phyloP scores from a whole-genome alignment of 75 land plant species.

The Selaginella tamariscina region DNA sequence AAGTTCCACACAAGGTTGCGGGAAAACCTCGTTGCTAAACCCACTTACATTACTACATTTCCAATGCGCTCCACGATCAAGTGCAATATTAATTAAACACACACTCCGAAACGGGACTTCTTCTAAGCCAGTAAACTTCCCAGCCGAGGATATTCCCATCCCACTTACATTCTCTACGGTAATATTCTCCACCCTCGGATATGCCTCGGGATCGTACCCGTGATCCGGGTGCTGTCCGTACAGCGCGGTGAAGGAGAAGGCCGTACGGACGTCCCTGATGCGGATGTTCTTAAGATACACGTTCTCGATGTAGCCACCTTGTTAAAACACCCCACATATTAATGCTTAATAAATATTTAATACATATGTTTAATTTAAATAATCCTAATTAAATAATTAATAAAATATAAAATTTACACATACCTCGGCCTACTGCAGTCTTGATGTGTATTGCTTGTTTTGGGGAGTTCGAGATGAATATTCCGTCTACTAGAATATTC shows the following conservation, averaged over 20 bases:
- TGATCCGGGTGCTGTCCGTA: constrained; percentile 75
- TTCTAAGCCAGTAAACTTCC: constrained; percentile 45
- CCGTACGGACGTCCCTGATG: constrained; percentile 39
- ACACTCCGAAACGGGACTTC: constrained; percentile 36
- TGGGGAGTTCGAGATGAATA: constrained; percentile 38
- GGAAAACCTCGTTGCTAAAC: constrained; percentile 38
- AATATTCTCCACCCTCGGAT: constrained; percentile 44
- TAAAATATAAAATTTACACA: too few relatives aligned
- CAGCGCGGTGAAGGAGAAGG: constrained; percentile 41
- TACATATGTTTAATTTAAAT: too few relatives aligned
- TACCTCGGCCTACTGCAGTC: constrained; percentile 60
- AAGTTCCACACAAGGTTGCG: constrained; percentile 49
- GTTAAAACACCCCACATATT: too few relatives aligned
- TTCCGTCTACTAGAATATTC: constrained; percentile 33
- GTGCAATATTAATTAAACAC: constrained; percentile 41
- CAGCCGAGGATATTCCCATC: constrained; percentile 39
- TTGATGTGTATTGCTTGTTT: constrained; percentile 52
- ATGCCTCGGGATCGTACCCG: constrained; percentile 40
- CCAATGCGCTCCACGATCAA: constrained; percentile 55
- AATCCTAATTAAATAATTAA: too few relatives aligned
- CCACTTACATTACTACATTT: constrained; percentile 61
- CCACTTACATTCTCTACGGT: constrained; percentile 48
- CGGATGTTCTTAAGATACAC: constrained; percentile 38
- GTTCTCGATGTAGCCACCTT: constrained; percentile 62
- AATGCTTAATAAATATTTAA: too few relatives aligned